Base-by-base conservation (phyloP, 495 filamentous ascomycete species). In the Penicillium soppii region DNA sequence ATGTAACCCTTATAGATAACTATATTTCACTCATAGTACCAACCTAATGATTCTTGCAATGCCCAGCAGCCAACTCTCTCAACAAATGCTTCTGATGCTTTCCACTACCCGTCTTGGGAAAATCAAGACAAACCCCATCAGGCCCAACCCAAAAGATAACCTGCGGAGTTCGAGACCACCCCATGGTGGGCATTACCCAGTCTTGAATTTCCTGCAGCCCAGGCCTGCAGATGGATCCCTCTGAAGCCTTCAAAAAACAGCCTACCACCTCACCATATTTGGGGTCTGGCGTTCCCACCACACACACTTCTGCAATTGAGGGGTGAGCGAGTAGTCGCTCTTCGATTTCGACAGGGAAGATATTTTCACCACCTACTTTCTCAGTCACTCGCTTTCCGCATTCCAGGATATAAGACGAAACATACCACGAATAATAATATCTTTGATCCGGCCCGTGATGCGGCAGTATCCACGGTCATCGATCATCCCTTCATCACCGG, bases 381-480 rank as follows among this genome's bases (percentile, higher is more conserved):
- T 46, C 20, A 30, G 27, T 20, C 4, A 27, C 26, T 5, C 3
- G 20, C 29, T 32, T 3, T 7, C 5, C 13, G 29, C 13, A 5
- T 27, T 5, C 4, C 2, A 42, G 3, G 38, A 36, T 5, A 5
- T n/a, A 22, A 7, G 12, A 27, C 4, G 40, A 17, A 25, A 10
- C n/a, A 25, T 42, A 77, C 74, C 81, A 29, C 82, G 58, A 50
- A 84, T 86, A 54, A 85, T 83, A 29, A 86, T 78, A 52, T 86
- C 83, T 70, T 85, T 86, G 56, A 84, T 82, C 29, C 82, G 51
- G 0, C 83, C 83, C 1, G 80, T 85, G 10, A 67, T 62, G 7
- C 45, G 46, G 13, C 46, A 56, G 22, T 61, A 62, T 1, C 56
- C 64, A 20, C 65, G 53, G 0, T 22, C 16, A 35, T 67, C 56